These are phyloP conservation scores for Groenewaldozyma tartarivorans DNA, from an alignment of 805 yeast species.

Conservation along the genomic window DNA sequence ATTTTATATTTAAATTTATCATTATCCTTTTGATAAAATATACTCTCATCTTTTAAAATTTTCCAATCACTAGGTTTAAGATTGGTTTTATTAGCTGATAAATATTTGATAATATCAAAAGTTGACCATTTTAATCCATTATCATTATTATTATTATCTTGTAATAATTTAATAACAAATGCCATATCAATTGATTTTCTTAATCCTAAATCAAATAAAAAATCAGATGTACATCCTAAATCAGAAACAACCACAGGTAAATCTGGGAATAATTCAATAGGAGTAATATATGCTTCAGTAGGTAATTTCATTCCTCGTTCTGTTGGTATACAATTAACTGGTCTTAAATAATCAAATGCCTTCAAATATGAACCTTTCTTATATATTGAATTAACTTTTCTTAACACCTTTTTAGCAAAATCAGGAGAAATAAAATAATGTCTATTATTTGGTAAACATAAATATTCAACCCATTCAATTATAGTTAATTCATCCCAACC, in stretches of 20 bases:
- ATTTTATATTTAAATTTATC: slow-evolving; percentile 17
- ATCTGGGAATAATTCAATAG: slow-evolving; percentile 28
- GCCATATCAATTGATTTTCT: slow-evolving; percentile 31
- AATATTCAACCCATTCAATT: slow-evolving; percentile 18
- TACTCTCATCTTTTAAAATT: slow-evolving; percentile 20
- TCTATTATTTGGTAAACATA: slow-evolving; percentile 12
- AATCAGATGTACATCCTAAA: slow-evolving; percentile 14
- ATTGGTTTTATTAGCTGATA: slow-evolving; percentile 19
- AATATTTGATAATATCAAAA: slow-evolving; percentile 27
- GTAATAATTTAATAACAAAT: slow-evolving; percentile 27
- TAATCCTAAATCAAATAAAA: slow-evolving; percentile 24
- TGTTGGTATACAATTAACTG: slow-evolving; percentile 28
- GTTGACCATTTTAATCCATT: slow-evolving; percentile 25
- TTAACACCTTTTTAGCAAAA: slow-evolving; percentile 21
- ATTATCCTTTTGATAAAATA: slow-evolving; percentile 17
- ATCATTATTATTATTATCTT: slow-evolving; percentile 3
- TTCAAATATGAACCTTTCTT: slow-evolving; percentile 3
- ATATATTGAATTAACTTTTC: slow-evolving; percentile 21
- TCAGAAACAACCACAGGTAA: slow-evolving; percentile 25
- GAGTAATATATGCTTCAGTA: slow-evolving; percentile 24
- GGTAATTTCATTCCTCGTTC: slow-evolving; percentile 29
- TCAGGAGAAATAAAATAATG: slow-evolving; percentile 16
- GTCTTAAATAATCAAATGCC: slow-evolving; percentile 8
- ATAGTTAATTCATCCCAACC: slow-evolving; percentile 21
- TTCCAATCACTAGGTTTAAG: slow-evolving; percentile 26